Conservation (phyloP, 352 stramenopile species). For the Thraustochytrium striatum region DNA sequence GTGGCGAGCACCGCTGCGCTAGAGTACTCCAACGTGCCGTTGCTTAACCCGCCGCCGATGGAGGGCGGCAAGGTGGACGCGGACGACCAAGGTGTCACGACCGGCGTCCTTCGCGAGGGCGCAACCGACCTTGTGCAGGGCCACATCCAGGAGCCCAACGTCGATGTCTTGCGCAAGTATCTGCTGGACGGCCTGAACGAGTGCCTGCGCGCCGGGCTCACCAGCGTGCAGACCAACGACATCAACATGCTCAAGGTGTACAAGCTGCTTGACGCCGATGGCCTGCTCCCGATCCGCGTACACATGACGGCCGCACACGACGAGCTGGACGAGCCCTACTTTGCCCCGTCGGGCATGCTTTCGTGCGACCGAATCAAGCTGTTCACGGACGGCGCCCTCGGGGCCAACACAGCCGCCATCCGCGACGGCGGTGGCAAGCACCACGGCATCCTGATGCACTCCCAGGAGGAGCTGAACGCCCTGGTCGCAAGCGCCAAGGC, state of each 20-base stretch:
- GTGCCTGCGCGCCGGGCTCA: slow-evolving; percentile 70
- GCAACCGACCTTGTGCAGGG: not conserved
- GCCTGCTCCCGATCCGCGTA: slow-evolving; percentile 66
- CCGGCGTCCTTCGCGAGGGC: slow-evolving; percentile 19
- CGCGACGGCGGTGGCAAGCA: slow-evolving; percentile 65
- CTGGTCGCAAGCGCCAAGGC: slow-evolving; percentile 64
- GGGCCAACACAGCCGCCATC: slow-evolving; percentile 75
- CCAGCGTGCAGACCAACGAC: slow-evolving; percentile 78
- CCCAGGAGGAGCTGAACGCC: slow-evolving; percentile 61
- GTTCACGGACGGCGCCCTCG: slow-evolving; percentile 77
- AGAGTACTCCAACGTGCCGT: slow-evolving; percentile 63
- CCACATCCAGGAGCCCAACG: slow-evolving; percentile 10
- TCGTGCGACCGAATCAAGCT: slow-evolving; percentile 78
- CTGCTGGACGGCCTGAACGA: slow-evolving; percentile 62
- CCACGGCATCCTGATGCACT: slow-evolving; percentile 74
- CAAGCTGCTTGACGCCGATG: slow-evolving; percentile 63
- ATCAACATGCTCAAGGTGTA: slow-evolving; percentile 72
- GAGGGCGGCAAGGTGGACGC: slow-evolving; percentile 18
- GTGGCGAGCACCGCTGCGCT: slow-evolving; percentile 76
- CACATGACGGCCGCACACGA: slow-evolving; percentile 69
- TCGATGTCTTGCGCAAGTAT: slow-evolving; percentile 66
- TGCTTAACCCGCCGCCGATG: slow-evolving; percentile 29
- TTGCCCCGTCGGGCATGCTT: slow-evolving; percentile 61
- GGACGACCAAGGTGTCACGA: not conserved
- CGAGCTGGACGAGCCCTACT: slow-evolving; percentile 61